These are phyloP conservation scores for Fusarium veterinarium DNA, from an alignment of 2,329 filamentous ascomycete species.

Conservation along the genomic window DNA sequence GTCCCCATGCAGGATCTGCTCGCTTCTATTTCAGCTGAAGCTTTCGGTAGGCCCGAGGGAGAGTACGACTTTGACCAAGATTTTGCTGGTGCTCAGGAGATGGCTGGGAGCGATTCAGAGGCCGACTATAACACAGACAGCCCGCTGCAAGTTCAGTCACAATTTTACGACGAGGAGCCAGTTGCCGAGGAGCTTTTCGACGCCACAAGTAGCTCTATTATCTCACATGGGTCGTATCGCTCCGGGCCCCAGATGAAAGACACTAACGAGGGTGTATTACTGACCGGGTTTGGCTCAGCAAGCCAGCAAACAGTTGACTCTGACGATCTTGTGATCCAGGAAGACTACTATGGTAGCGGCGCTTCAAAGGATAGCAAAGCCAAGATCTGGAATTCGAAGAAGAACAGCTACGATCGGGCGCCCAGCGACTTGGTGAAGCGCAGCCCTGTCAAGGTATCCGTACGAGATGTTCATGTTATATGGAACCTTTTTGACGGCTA, in stretches of 20 bases:
- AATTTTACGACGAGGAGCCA: constrained; percentile 59
- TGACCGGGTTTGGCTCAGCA: constrained; percentile 48
- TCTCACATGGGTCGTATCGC: constrained; percentile 39
- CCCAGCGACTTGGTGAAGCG: constrained; percentile 70
- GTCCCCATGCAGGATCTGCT: constrained; percentile 90
- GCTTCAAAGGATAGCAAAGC: constrained; percentile 73
- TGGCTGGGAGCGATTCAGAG: constrained; percentile 55
- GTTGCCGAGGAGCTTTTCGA: constrained; percentile 62
- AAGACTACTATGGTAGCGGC: constrained; percentile 79
- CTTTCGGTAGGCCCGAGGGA: constrained; percentile 73
- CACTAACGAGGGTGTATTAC: constrained; percentile 51
- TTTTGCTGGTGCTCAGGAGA: constrained; percentile 66
- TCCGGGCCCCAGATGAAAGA: constrained; percentile 49
- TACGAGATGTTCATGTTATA: constrained; percentile 91
- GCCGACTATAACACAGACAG: constrained; percentile 48
- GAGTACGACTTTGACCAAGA: constrained; percentile 73
- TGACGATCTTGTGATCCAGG: constrained; percentile 76
- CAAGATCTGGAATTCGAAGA: constrained; percentile 82
- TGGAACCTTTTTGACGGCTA: constrained; percentile 99
- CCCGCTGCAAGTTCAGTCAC: constrained; percentile 55
- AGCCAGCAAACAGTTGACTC: constrained; percentile 61
- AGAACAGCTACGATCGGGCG: constrained; percentile 77
- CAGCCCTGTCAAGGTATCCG: constrained; percentile 79
- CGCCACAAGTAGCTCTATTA: constrained; percentile 51
- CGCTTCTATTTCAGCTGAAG: constrained; percentile 89